A percentile compares a stretch with the other conserved stretches of the same genome.
Evolutionary conservation across 1,284 basidiomycete species (phyloP).

Genomic region (Somion occarium): DNA sequence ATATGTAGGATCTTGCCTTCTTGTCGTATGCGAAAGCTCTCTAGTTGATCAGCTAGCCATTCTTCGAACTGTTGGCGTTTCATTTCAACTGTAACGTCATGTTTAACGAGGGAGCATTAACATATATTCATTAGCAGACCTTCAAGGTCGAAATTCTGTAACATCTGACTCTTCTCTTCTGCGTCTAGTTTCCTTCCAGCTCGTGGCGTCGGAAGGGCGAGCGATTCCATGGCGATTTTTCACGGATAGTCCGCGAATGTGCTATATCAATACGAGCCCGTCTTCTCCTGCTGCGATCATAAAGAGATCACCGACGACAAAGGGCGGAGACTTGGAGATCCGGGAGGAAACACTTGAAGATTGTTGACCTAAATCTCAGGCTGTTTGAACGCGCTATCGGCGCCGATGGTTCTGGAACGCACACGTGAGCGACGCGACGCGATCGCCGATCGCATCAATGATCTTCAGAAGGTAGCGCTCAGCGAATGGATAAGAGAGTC

Average conservation of each 20-base stretch:
- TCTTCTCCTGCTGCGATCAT: too few relatives aligned
- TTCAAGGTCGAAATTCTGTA: conserved; percentile 76
- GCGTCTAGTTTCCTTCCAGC: conserved; percentile 36
- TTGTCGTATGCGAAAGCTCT: conserved; percentile 66
- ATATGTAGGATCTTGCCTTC: conserved; percentile 71
- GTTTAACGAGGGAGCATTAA: background rate
- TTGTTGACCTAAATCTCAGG: too few relatives aligned
- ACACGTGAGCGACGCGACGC: background rate
- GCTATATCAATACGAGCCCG: too few relatives aligned
- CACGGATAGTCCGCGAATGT: too few relatives aligned
- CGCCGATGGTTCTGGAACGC: too few relatives aligned
- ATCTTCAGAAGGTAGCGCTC: background rate
- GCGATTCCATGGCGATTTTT: too few relatives aligned
- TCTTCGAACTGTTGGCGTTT: conserved; percentile 64
- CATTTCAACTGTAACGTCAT: conserved; percentile 53
- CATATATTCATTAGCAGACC: conserved; percentile 35
- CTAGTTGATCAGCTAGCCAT: conserved; percentile 65
- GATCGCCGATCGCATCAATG: background rate
- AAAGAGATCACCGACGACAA: too few relatives aligned
- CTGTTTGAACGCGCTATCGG: too few relatives aligned
- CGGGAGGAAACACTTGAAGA: too few relatives aligned
- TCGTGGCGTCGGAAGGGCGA: background rate
- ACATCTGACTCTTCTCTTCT: conserved; percentile 70
- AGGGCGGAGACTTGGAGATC: too few relatives aligned
- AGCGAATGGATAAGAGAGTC: background rate